Conservation (phyloP, 352 stramenopile species). For the Phytophthora tentaculata region DNA sequence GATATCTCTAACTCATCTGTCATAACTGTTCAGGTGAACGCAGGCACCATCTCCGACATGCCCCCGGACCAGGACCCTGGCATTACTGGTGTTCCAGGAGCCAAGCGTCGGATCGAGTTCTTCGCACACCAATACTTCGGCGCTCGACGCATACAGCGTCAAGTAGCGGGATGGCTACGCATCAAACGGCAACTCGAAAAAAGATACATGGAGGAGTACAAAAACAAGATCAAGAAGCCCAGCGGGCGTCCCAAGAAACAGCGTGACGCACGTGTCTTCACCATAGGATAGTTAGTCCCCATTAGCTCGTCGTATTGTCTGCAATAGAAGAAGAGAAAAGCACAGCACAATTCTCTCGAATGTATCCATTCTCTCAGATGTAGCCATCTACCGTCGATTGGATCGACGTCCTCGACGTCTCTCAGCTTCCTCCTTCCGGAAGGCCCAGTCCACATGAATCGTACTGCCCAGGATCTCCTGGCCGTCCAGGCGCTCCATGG, state of each 20-base stretch:
- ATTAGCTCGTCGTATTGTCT: conserved; percentile 5
- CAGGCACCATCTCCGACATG: conserved; percentile 55
- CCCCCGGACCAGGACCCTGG: conserved; percentile 38
- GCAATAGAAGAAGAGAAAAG: not conserved
- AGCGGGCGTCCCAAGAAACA: conserved; percentile 78
- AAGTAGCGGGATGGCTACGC: conserved; percentile 63
- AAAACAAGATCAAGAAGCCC: conserved; percentile 88
- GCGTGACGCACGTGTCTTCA: conserved; percentile 78
- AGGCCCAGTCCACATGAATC: conserved; percentile 95
- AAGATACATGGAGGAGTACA: conserved; percentile 83
- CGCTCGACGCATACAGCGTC: conserved; percentile 61
- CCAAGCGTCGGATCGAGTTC: conserved; percentile 62
- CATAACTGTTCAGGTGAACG: conserved; percentile 30
- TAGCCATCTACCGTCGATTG: conserved; percentile 55
- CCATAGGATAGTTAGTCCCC: conserved; percentile 48
- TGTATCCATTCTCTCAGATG: conserved; percentile 1
- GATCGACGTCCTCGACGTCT: conserved; percentile 40
- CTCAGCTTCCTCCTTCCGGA: conserved; percentile 61
- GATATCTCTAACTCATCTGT: not conserved
- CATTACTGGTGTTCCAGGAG: conserved; percentile 8
- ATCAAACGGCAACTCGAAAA: conserved; percentile 76
- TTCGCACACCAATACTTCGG: conserved; percentile 75
- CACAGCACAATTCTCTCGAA: not conserved
- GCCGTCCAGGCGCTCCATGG: conserved; percentile 94
- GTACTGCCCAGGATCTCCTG: conserved; percentile 90